Percentiles rank a stretch among this genome's conserved stretches.
Evolutionary conservation across 2,329 filamentous ascomycete species (phyloP).

Genomic region (Sclerotinia borealis): DNA sequence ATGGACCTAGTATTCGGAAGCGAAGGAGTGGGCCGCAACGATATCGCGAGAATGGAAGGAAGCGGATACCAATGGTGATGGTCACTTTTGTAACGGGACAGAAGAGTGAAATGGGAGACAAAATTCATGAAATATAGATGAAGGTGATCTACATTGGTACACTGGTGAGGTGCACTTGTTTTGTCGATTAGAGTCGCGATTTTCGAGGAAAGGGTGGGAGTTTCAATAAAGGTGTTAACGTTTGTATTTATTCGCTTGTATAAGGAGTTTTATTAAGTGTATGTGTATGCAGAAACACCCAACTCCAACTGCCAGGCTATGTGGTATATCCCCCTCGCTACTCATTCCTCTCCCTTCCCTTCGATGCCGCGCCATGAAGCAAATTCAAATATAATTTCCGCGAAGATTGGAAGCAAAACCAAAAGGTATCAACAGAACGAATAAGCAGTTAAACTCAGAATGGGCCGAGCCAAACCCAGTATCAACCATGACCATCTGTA

Average conservation of each 20-base stretch:
- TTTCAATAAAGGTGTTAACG: background rate
- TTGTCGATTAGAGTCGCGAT: background rate
- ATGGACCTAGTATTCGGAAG: slow-evolving; percentile 63
- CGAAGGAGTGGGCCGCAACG: slow-evolving; percentile 59
- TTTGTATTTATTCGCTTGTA: background rate
- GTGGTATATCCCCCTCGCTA: slow-evolving; percentile 3
- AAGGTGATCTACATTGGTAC: background rate
- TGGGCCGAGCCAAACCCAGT: background rate
- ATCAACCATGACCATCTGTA: background rate
- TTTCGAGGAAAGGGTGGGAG: background rate
- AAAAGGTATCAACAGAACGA: background rate
- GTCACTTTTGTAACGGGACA: background rate
- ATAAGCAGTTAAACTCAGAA: background rate
- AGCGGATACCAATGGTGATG: background rate
- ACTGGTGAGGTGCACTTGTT: background rate
- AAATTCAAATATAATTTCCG: background rate
- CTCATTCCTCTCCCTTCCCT: too few species aligned
- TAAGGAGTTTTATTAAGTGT: background rate
- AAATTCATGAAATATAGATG: background rate
- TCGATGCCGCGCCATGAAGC: background rate
- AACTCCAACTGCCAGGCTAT: background rate
- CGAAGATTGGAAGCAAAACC: background rate
- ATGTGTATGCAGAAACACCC: background rate
- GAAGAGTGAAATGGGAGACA: background rate
- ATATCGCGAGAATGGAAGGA: slow-evolving; percentile 60